Conservation (phyloP, 2,329 filamentous ascomycete genomes). For the Calonectria hawksworthii region DNA sequence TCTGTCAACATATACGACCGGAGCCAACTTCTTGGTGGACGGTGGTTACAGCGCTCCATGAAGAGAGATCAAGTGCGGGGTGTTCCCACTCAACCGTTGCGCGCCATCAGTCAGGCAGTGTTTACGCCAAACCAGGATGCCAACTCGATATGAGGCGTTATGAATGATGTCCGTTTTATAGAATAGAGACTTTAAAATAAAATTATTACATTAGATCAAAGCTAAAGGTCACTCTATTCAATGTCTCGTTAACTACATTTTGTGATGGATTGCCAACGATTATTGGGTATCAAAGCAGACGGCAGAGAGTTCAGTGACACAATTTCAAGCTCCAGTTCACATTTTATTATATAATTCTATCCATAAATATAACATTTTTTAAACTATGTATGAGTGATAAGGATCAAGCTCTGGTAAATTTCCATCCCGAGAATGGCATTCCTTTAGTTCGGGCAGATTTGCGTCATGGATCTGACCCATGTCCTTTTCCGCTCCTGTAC, state of each 20-base stretch:
- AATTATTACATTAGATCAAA: background rate
- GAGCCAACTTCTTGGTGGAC: constrained; percentile 41
- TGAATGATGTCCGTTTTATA: background rate
- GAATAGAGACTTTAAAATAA: background rate
- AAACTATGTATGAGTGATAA: background rate
- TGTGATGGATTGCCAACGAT: too few relatives aligned
- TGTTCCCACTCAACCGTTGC: background rate
- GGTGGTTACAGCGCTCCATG: constrained; percentile 37
- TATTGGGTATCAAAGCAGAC: background rate
- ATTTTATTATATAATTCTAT: background rate
- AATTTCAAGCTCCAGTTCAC: background rate
- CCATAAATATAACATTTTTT: background rate
- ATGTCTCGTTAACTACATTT: too few relatives aligned
- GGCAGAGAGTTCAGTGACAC: background rate
- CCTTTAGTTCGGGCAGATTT: background rate
- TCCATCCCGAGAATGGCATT: background rate
- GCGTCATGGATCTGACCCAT: background rate
- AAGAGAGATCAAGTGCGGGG: background rate
- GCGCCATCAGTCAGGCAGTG: background rate
- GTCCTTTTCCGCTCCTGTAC: background rate
- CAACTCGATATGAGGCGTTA: background rate
- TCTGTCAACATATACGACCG: constrained; percentile 43
- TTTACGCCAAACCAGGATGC: background rate
- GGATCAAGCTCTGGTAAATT: background rate
- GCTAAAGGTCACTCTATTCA: background rate